These are phyloP conservation scores for Penicillium daleae DNA, from an alignment of 495 filamentous ascomycete genomes.

Conservation along the genomic window DNA sequence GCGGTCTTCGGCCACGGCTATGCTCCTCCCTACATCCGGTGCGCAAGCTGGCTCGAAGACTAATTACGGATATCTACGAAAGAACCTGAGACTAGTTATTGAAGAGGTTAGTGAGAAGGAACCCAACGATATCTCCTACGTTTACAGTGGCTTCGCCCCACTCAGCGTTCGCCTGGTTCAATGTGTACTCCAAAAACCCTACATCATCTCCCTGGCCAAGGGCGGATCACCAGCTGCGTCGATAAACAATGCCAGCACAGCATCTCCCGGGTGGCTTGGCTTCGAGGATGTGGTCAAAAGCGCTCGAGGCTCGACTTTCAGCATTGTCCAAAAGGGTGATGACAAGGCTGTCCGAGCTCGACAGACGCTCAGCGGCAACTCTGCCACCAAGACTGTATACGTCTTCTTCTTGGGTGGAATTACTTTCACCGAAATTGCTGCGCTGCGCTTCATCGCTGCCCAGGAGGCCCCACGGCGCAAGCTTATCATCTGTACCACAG, in stretches of 20 bases:
- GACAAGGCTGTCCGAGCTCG: slow-evolving; percentile 91
- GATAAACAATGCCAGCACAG: slow-evolving; percentile 55
- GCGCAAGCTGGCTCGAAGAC: slow-evolving; percentile 68
- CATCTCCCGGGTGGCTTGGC: slow-evolving; percentile 81
- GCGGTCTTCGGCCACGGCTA: slow-evolving; percentile 66
- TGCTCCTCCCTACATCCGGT: slow-evolving; percentile 69
- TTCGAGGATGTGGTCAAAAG: slow-evolving; percentile 90
- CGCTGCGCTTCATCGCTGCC: slow-evolving; percentile 84
- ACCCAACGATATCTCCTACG: slow-evolving; percentile 95
- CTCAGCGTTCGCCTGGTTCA: slow-evolving; percentile 94
- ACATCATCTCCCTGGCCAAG: slow-evolving; percentile 69
- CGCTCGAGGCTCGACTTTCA: slow-evolving; percentile 83
- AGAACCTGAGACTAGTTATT: slow-evolving; percentile 83
- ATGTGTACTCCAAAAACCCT: slow-evolving; percentile 88
- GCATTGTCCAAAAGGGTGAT: slow-evolving; percentile 89
- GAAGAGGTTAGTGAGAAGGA: slow-evolving; percentile 97
- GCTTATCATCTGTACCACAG: slow-evolving; percentile 90
- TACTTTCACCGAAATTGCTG: slow-evolving; percentile 94
- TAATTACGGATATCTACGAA: slow-evolving; percentile 86
- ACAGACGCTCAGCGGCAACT: slow-evolving; percentile 67
- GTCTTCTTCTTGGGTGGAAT: slow-evolving; percentile 95
- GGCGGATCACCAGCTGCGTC: slow-evolving; percentile 53
- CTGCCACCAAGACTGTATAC: slow-evolving; percentile 80
- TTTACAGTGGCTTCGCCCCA: slow-evolving; percentile 95
- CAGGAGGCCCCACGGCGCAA: slow-evolving; percentile 82